phyloP scores from a whole-genome alignment of 345 rosid genomes.

The Nephelium lappaceum region DNA sequence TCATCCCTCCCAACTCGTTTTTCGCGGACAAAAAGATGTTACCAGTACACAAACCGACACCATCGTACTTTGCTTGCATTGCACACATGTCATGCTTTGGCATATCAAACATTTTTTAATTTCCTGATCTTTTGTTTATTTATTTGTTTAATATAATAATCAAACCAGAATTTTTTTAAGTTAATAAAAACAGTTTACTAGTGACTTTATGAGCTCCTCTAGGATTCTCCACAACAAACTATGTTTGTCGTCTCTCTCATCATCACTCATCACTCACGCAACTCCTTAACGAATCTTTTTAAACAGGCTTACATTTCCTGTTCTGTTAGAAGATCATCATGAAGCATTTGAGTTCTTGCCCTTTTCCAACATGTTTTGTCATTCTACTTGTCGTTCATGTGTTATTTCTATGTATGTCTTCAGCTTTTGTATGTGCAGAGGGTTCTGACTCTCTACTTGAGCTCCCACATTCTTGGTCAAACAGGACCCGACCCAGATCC shows the following conservation, averaged over 20 bases:
- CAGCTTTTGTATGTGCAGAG: slow-evolving; percentile 35
- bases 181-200: neutral
- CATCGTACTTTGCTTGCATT: neutral
- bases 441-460: slow-evolving; percentile 57
- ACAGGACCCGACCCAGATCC: slow-evolving; percentile 47
- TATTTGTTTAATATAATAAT: neutral
- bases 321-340: slow-evolving; percentile 19
- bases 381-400: slow-evolving; percentile 10
- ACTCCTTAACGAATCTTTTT: neutral
- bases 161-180: neutral
- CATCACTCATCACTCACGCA: neutral
- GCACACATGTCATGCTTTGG: neutral
- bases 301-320: neutral
- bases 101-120: neutral
- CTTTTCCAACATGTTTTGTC: slow-evolving; percentile 13
- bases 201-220: neutral
- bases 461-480: slow-evolving; percentile 53
- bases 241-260: neutral
- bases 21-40: neutral
- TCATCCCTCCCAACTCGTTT: neutral
- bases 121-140: neutral
- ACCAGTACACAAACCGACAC: neutral
- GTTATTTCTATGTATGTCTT: slow-evolving; percentile 4
- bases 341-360: slow-evolving; percentile 27
- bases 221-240: neutral